Evolutionary conservation across 805 yeast genomes (phyloP).

Genomic region (Myxozyma melibiosi): DNA sequence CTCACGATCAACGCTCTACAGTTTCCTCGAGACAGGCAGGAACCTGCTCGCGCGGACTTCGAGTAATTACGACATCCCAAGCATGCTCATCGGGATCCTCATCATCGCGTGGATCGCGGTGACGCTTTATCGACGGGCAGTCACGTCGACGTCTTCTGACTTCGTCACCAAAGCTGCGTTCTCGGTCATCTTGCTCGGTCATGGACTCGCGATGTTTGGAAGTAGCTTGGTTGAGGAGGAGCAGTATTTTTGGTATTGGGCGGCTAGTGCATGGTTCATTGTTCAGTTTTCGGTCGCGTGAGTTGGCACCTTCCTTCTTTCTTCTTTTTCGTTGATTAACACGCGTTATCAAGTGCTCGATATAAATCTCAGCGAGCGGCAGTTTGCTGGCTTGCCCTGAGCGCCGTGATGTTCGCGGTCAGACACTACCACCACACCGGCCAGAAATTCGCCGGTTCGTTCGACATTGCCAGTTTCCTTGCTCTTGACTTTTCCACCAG

Average conservation of each 20-base stretch:
- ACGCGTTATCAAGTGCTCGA: not conserved
- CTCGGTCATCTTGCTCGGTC: conserved; percentile 41
- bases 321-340: not conserved
- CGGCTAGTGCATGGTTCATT: conserved; percentile 45
- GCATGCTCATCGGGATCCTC: conserved; percentile 51
- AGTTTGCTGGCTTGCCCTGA: conserved; percentile 32
- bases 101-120: conserved; percentile 37
- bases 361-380: conserved; percentile 11
- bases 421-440: conserved; percentile 81
- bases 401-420: conserved; percentile 55
- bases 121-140: conserved; percentile 8
- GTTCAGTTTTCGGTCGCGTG: conserved; percentile 10
- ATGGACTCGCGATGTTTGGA: conserved; percentile 69
- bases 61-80: conserved; percentile 66
- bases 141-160: not conserved
- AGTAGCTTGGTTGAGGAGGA: conserved; percentile 94
- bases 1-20: not conserved
- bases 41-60: conserved; percentile 46
- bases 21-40: conserved; percentile 36
- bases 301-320: not conserved
- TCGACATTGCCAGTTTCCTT: conserved; percentile 53
- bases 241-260: conserved; percentile 95
- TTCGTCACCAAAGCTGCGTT: conserved; percentile 22
- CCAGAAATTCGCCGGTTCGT: conserved; percentile 66
- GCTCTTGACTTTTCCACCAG: conserved; percentile 24